Evolutionary conservation across 2,329 filamentous ascomycete genomes (phyloP).

Genomic region (Neurospora sp.): DNA sequence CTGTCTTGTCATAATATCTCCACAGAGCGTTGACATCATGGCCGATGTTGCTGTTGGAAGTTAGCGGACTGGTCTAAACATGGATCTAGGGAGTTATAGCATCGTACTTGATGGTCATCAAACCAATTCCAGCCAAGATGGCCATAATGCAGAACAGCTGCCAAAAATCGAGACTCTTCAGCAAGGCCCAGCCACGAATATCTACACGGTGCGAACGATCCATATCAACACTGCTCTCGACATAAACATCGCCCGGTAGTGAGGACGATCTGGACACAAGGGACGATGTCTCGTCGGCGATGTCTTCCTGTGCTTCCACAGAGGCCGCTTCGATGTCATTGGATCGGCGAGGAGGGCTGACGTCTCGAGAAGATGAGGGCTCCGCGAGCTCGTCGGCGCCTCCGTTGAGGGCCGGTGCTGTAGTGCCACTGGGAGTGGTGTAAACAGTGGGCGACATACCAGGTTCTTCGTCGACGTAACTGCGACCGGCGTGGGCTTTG

Average conservation of each 20-base stretch:
- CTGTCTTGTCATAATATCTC: conserved; percentile 70
- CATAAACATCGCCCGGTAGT: conserved; percentile 38
- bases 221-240: conserved; percentile 55
- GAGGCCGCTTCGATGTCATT: conserved; percentile 21
- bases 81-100: background rate
- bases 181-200: conserved; percentile 72
- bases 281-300: conserved; percentile 67
- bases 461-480: conserved; percentile 41
- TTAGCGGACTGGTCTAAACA: background rate
- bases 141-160: conserved; percentile 80
- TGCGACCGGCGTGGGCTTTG: conserved; percentile 28
- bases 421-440: conserved; percentile 16
- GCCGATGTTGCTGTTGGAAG: conserved; percentile 68
- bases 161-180: conserved; percentile 75
- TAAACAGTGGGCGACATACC: conserved; percentile 48
- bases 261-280: conserved; percentile 59
- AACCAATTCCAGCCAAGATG: conserved; percentile 80
- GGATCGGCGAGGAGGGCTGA: conserved; percentile 2
- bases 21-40: conserved; percentile 82
- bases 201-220: conserved; percentile 75
- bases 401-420: background rate
- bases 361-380: conserved; percentile 5
- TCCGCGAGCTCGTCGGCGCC: conserved; percentile 4
- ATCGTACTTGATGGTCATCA: conserved; percentile 95
- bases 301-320: conserved; percentile 24